Evolutionary conservation across 768 basidiomycete genomes (phyloP).

Genomic region (Phlegmacium glaucopus): DNA sequence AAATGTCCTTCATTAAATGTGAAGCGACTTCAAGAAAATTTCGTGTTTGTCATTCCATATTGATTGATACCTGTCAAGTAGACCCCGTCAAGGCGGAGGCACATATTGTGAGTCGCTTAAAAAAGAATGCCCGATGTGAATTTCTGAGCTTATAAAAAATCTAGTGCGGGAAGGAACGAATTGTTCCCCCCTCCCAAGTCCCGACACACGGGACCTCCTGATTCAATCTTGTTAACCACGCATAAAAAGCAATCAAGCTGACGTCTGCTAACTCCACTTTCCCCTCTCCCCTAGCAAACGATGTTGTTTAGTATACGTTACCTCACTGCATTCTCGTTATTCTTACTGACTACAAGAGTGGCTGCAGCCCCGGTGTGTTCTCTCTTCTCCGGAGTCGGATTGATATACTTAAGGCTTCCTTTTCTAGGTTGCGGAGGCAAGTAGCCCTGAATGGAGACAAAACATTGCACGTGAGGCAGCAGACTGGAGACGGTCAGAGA

Average conservation of each 20-base stretch:
- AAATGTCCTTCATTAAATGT: no score
- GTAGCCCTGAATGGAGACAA: slow-evolving; percentile 20
- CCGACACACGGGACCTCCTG: slow-evolving; percentile 28
- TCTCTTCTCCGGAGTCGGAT: slow-evolving; percentile 4
- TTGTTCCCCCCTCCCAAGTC: slow-evolving; percentile 25
- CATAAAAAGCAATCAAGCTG: slow-evolving; percentile 32
- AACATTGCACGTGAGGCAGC: slow-evolving; percentile 9
- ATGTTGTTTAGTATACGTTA: slow-evolving; percentile 35
- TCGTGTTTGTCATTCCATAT: slow-evolving; percentile 16
- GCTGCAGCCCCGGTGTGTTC: slow-evolving; percentile 37
- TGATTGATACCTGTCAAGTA: slow-evolving; percentile 20
- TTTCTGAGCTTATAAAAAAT: slow-evolving; percentile 23
- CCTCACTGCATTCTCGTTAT: slow-evolving; percentile 29
- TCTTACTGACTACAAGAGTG: slow-evolving; percentile 27
- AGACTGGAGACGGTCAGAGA: slow-evolving; percentile 16
- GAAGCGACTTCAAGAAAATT: slow-evolving; percentile 11
- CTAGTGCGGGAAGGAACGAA: slow-evolving; percentile 34
- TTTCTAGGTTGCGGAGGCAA: slow-evolving; percentile 12
- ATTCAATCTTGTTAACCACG: slow-evolving; percentile 31
- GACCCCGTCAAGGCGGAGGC: slow-evolving; percentile 15
- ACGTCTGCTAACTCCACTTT: slow-evolving; percentile 19
- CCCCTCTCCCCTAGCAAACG: slow-evolving; percentile 12
- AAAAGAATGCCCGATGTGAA: slow-evolving; percentile 26
- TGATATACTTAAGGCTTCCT: slow-evolving; percentile 4
- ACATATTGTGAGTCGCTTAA: slow-evolving; percentile 18